A percentile compares a stretch with the other conserved stretches of the same genome.
These are phyloP conservation scores for Tylopilus sp. DNA, from an alignment of 1,284 basidiomycete species.

Conservation along the genomic window DNA sequence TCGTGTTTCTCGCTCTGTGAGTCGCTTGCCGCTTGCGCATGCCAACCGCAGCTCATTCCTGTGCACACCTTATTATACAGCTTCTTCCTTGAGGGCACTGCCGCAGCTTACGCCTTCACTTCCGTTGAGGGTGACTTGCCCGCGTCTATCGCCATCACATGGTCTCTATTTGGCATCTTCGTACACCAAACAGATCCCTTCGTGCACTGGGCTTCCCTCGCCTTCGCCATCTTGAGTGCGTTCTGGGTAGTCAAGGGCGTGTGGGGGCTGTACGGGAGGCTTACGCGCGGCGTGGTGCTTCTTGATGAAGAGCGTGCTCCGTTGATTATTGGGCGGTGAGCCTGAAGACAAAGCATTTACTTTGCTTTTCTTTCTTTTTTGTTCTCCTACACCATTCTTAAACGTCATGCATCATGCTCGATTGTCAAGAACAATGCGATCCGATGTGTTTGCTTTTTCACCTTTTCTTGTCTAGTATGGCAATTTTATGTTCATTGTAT, in stretches of 20 bases:
- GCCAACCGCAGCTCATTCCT: slow-evolving; percentile 7
- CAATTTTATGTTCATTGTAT: slow-evolving; percentile 1
- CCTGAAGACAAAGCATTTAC: background rate
- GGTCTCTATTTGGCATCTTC: slow-evolving; percentile 82
- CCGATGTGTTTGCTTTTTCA: background rate
- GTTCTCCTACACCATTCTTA: background rate
- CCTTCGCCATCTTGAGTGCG: slow-evolving; percentile 79
- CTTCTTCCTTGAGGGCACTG: slow-evolving; percentile 91
- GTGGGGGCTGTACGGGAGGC: slow-evolving; percentile 45
- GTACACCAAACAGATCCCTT: slow-evolving; percentile 62
- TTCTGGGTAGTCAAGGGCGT: slow-evolving; percentile 78
- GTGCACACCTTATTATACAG: slow-evolving; percentile 33
- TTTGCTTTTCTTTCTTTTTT: background rate
- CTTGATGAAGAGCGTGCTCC: slow-evolving; percentile 85
- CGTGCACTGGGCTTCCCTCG: slow-evolving; percentile 86
- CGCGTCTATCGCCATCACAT: slow-evolving; percentile 79
- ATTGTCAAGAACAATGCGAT: slow-evolving; percentile 1
- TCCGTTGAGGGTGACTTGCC: slow-evolving; percentile 87
- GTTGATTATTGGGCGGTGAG: slow-evolving; percentile 46
- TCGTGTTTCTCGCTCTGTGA: slow-evolving; percentile 84
- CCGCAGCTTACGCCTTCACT: slow-evolving; percentile 87
- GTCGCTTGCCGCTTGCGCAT: slow-evolving; percentile 20
- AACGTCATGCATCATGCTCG: background rate
- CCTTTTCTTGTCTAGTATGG: slow-evolving; percentile 5
- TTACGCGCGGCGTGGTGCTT: slow-evolving; percentile 44